Evolutionary conservation across 2,329 filamentous ascomycete genomes (phyloP), one percentile per base, ranked within the genome.

Genomic region (Penicillium thymicola): DNA sequence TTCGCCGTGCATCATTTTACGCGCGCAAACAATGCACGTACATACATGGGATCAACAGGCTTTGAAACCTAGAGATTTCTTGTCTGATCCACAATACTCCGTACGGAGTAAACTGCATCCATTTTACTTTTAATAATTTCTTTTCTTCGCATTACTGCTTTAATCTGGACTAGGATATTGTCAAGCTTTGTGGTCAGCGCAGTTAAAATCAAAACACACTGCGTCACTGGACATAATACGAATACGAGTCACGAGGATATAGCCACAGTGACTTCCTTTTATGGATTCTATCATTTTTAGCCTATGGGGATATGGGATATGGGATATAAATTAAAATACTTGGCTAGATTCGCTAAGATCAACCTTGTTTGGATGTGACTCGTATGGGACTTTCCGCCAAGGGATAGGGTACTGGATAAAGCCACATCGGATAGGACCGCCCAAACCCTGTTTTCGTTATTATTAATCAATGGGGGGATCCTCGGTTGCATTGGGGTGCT

Each of bases 181-280:
- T 54, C 58, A 62, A 65, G 62, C 59, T 62, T 60, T 59, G 40
- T 43, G 30, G 53, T 61, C 53, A 61, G 58, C 52, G 51, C 54
- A 58, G 59, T 58, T 55, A 42, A 41, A 62, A 57, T 58, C 42
- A 34, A 58, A 64, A 59, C 54, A 49, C 57, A 49, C 59, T 44
- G 60, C 51, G 59, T 64, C 59, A 64, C 54, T 59, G 25, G 52
- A 45, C 41, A 41, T 0, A 37, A 63, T 63, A 62, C 61, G 61
- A 62, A 54, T 60, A 62, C 62, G 56, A 64, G 52, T 66, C 63
- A 66, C 58, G 62, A 57, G 64, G 30, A 51, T 45, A 23, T 32
- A 55, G 58, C 56, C 54, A 64, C 55, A 49, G 60, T 63, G 63
- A 60, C 62, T 61, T 59, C 36, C 53, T 46, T 40, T 18, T 14